These are phyloP conservation scores for Lagenaria siceraria DNA, from an alignment of 306 rosid species.

Conservation along the genomic window DNA sequence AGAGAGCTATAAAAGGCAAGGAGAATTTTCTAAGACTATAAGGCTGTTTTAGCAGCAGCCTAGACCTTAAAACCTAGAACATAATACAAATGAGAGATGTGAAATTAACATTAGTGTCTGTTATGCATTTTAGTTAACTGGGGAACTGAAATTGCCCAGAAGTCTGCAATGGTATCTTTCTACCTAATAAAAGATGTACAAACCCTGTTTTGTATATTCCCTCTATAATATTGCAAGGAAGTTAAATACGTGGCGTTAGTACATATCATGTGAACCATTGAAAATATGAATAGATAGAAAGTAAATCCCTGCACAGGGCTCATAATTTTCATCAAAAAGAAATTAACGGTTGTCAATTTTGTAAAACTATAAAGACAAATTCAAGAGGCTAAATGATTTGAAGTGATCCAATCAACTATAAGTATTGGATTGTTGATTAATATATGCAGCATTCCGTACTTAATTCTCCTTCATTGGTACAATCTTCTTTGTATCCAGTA, in stretches of 20 bases:
- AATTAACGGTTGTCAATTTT: neutral
- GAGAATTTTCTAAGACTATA: neutral
- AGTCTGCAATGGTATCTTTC: neutral
- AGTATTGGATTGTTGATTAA: neutral
- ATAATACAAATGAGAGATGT: neutral
- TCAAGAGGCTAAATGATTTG: neutral
- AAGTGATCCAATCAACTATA: neutral
- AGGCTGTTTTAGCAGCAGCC: neutral
- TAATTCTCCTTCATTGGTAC: neutral
- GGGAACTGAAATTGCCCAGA: neutral
- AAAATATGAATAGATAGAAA: neutral
- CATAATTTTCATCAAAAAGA: neutral
- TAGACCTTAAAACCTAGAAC: neutral
- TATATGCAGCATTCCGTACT: neutral
- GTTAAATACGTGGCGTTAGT: neutral
- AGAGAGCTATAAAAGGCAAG: neutral
- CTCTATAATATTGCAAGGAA: neutral
- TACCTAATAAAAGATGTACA: neutral
- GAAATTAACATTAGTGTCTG: neutral
- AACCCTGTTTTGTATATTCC: neutral
- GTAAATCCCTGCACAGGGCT: neutral
- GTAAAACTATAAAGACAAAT: neutral
- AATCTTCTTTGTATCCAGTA: neutral
- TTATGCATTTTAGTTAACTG: neutral
- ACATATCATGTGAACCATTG: neutral